These are phyloP conservation scores for Talaromyces pinophilus DNA, from an alignment of 2,329 filamentous ascomycete genomes.

Conservation along the genomic window DNA sequence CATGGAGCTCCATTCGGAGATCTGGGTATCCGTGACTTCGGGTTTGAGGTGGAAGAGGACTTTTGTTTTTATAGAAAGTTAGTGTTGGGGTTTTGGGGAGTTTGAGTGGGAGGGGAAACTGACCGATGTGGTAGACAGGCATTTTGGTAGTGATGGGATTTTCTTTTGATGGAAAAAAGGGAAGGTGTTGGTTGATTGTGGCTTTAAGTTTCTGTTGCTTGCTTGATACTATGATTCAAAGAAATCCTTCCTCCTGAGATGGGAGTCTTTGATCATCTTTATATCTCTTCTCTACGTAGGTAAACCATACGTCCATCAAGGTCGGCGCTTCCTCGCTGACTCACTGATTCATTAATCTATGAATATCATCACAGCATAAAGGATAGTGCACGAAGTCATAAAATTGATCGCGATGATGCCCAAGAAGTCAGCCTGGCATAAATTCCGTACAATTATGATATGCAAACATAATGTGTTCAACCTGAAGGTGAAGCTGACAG, in stretches of 20 bases:
- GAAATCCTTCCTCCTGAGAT: background rate
- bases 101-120: slow-evolving; percentile 14
- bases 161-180: background rate
- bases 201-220: background rate
- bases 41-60: slow-evolving; percentile 49
- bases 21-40: slow-evolving; percentile 36
- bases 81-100: background rate
- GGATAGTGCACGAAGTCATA: background rate
- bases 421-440: slow-evolving; percentile 1
- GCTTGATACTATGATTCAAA: background rate
- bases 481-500: background rate
- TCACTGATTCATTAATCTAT: background rate
- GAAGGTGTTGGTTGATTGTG: background rate
- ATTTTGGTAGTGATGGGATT: background rate
- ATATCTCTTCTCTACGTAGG: background rate
- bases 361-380: background rate
- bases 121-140: slow-evolving; percentile 41
- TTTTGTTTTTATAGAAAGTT: slow-evolving; percentile 21
- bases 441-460: background rate
- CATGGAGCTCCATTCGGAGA: slow-evolving; percentile 35
- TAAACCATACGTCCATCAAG: background rate
- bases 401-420: background rate
- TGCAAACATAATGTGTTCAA: background rate
- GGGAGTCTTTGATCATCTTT: background rate
- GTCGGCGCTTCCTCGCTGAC: background rate